Base-by-base conservation (phyloP, 75 land plant species). In the Adiantum capillusveneris region DNA sequence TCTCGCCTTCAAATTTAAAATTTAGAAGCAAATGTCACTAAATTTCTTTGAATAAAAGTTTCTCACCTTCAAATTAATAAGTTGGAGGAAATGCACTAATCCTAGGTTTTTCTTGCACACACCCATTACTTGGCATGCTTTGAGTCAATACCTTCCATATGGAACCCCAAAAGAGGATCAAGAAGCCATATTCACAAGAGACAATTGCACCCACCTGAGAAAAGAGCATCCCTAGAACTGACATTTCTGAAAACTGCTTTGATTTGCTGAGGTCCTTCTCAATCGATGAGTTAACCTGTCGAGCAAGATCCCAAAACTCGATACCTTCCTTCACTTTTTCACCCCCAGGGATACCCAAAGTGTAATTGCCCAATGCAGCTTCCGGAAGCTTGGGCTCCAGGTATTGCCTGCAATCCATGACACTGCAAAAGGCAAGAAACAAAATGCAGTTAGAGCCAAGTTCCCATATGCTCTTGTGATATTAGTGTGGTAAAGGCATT, bases 161-260 rank as follows among this genome's bases (percentile, higher is more conserved):
- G n/a, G n/a, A n/a, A n/a, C n/a, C n/a, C n/a, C n/a, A n/a, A n/a
- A n/a, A n/a, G n/a, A n/a, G n/a, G n/a, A n/a, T n/a, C n/a, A n/a
- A n/a, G n/a, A n/a, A n/a, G 42, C 42, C 42, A 39, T 39, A 13
- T 39, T 13, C 11, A 12, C 31, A 34, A 16, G 52, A 12, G 5
- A 36, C 5, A n/a, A 51, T 49, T 19, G 28, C 27, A 25, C 11
- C 34, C 6, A 72, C 74, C 69, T 72, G 74, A 20, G 65, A 44
- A 41, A 73, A 62, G n/a, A 73, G 71, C 76, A 73, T 53, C 55
- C 51, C 66, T 14, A 73, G 60, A 1, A 73, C 66, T 26, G 76
- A 59, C 21, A 73, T 28, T 39, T 73, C 76, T 13, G 76, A 73
- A 46, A 73, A 73, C 3, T 73, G 76, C 19, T 60, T 58, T 41